Base-by-base conservation (phyloP, 257 asterid genomes). In the Primulina huaijiensis region DNA sequence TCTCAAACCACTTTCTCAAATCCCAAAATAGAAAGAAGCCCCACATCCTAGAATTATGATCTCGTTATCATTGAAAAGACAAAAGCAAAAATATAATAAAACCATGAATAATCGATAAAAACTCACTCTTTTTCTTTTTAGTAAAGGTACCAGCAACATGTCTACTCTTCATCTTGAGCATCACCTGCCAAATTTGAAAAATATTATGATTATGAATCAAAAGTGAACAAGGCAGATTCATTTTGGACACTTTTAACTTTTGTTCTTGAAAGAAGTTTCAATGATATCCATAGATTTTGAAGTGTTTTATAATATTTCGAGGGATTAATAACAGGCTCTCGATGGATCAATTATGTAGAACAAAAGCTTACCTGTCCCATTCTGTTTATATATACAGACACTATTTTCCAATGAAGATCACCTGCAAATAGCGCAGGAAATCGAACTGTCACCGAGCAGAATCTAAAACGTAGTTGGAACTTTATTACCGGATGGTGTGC, bases 81-180 rank as follows among this genome's bases (percentile, higher is more conserved):
- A 68, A 85, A 77, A 79, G 81, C 76, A 65, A 78, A 70, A 67
- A 64, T 50, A 50, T 16, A 16, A 50, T 50, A 50, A 50, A 50
- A 14, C 16, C 4, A 7, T 16, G 16, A 7, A 50, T 17, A 16
- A 50, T 16, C 17, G 5, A 17, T 16, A 50, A 50, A 21, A 76
- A 57, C 97, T 81, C 40, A 94, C 99, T 94, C 97, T 92, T 94
- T 91, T 94, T 94, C 99, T 94, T 94, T 91, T 94, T 94, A 1
- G 99, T 94, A 35, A 94, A 77, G 78, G 98, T 94, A 87, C 99
- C 99, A 74, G 95, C 97, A 7, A 87, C 94, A 65, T 91, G 99
- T 52, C 86, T 89, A 63, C 99, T 94, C 90, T 91, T 94, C 97
- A 89, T 94, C 87, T 90, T 90, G 74, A 90, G 75, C 81, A 78